These are phyloP conservation scores for Trichoderma endophyticum DNA, from an alignment of 2,329 filamentous ascomycete genomes.

Conservation along the genomic window DNA sequence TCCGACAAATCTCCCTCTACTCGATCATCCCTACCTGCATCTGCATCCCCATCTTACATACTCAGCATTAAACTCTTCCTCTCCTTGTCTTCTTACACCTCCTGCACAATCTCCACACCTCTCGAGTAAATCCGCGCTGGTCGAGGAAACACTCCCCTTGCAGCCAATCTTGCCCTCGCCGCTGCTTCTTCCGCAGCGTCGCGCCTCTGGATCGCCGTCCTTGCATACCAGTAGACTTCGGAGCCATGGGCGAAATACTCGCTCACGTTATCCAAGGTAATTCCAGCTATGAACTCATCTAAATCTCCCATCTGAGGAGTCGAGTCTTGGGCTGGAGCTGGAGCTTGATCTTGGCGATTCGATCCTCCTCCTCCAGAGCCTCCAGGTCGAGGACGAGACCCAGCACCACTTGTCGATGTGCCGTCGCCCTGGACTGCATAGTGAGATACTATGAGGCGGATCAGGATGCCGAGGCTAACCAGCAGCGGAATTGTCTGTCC, in stretches of 20 bases:
- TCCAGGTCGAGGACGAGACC: not conserved
- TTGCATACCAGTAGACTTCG: not conserved
- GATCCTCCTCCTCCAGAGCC: not conserved
- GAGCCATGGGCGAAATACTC: not conserved
- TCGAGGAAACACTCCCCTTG: not conserved
- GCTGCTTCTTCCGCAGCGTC: not conserved
- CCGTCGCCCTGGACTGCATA: slow-evolving; percentile 10
- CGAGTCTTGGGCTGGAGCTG: not conserved
- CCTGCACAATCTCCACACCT: not conserved
- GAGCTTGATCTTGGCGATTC: not conserved
- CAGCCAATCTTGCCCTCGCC: not conserved
- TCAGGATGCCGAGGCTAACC: slow-evolving; percentile 29
- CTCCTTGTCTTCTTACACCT: not conserved
- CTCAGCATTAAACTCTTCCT: not conserved
- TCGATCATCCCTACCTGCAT: no score
- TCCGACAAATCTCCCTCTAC: not conserved
- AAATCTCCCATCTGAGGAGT: not conserved
- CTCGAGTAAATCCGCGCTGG: not conserved
- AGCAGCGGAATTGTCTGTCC: slow-evolving; percentile 35
- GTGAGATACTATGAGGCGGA: slow-evolving; percentile 28
- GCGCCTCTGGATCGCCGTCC: slow-evolving; percentile 1
- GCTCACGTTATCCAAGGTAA: not conserved
- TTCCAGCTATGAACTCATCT: not conserved
- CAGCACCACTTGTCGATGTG: not conserved
- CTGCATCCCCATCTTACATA: not conserved